Evolutionary conservation across 2,329 filamentous ascomycete species (phyloP), one percentile per base, ranked within the genome.

Genomic region (Venturia pyrina): DNA sequence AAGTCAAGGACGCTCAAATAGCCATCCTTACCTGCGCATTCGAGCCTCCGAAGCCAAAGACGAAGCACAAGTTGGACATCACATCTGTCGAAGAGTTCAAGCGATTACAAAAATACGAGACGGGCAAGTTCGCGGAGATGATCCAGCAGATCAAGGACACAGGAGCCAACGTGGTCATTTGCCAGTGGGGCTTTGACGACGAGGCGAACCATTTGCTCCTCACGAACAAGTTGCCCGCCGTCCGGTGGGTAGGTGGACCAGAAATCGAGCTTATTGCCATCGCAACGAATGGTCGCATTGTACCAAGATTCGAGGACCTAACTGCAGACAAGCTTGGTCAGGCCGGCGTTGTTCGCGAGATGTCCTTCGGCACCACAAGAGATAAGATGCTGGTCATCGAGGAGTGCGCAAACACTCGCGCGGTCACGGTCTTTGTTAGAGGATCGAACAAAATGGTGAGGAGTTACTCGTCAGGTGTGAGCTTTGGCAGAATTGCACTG

Each of bases 301-400:
- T 99, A 66, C 96, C 95, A 53, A 87, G 95, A 68, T 99, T 99
- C 76, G 95, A 98, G 79, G 95, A 99, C 74, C 82, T 99, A 70
- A 95, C 86, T 72, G 79, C 90, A 6, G 90, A 92, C 75, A 99
- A 99, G 83, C 86, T 99, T 59, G 95, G 95, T 69, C 88, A 81
- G 32, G 95, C 95, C 28, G 95, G 95, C 67, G 79, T 96, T 61
- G 95, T 99, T 67, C 85, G 92, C 70, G 93, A 99, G 79, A 92
- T 99, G 89, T 89, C 87, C 37, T 99, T 99, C 73, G 95, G 95
- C 72, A 99, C 95, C 1, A 99, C 95, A 56, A 86, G 95, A 74
- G 95, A 99, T 80, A 98, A 99, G 86, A 99, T 99, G 95, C 83
- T 99, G 72, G 91, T 99, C 66, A 99, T 99, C 72, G 96, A 99